Base-by-base conservation (phyloP, 1,139 yeast genomes). In the Magnusiomyces sp. region DNA sequence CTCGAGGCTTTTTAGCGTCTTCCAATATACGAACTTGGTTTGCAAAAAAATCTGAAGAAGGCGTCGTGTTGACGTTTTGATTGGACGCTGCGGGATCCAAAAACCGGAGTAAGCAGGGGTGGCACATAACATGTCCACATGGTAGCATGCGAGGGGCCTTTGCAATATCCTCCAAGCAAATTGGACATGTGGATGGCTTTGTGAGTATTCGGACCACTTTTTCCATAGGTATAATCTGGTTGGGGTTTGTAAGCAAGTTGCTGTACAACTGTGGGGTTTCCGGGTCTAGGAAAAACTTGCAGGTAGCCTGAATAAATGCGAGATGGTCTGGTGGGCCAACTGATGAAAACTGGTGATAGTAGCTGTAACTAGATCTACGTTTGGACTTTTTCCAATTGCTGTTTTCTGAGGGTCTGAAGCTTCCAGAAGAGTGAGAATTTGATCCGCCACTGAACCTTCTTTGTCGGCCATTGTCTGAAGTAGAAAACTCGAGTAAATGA, bases 61-160 rank as follows among this genome's bases (percentile, higher is more conserved):
- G 31, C 31, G 43, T 33, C 50, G 62, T 63, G 20, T 32, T 20
- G 20, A 33, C 16, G 33, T 33, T 13, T 27, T 14, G 29, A 19
- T 4, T 13, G n/a, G 55, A 55, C 6, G 75, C 68, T 23, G 79
- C 80, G 19, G 83, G 77, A 40, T 79, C 86, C 50, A 88, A 69
- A 60, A 86, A 77, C 39, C 90, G 77, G 49, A 88, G 66, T 39
- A 90, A 67, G 63, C 99, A 94, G 31, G 89, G 80, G 50, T 80
- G 74, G 63, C 99, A 94, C 61, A 92, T 77, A 13, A 89, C 76
- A 63, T 94, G 99, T 2, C 99, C 98, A 69, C 99, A 94, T 16
- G 81, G 76, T 33, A 89, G 80, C 97, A 94, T 94, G 50, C 97
- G 72, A 1, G 98, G 97, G 0, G 97, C 97, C 38, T 85, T 76